phyloP scores from a whole-genome alignment of 78 protist species.

The Chrysochromulina tobinii region DNA sequence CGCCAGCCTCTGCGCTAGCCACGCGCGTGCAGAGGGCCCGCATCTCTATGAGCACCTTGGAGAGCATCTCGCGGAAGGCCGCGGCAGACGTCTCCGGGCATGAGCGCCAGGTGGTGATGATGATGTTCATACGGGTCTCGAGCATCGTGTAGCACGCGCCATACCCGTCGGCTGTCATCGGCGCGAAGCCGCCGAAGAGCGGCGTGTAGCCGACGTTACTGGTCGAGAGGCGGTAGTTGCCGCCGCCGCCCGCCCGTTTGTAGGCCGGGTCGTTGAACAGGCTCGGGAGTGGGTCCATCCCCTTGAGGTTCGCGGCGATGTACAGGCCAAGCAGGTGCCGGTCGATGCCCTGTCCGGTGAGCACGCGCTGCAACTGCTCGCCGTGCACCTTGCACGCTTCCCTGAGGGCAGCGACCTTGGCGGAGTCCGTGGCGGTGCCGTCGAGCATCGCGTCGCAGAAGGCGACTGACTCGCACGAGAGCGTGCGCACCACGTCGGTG shows the following conservation, averaged over 20 bases:
- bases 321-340: constrained; percentile 43
- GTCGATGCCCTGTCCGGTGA: constrained; percentile 6
- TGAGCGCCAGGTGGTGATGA: not conserved
- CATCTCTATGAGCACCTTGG: not conserved
- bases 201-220: constrained; percentile 4
- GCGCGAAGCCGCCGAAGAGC: constrained; percentile 26
- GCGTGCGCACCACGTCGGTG: constrained; percentile 57
- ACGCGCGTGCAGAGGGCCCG: not conserved
- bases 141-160: constrained; percentile 29
- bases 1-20: too few relatives aligned
- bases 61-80: not conserved
- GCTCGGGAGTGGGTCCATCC: not conserved
- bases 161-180: not conserved
- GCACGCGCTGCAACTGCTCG: not conserved
- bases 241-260: not conserved
- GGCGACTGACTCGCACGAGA: not conserved
- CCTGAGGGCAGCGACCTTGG: not conserved
- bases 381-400: not conserved
- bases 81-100: not conserved
- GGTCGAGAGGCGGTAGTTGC: constrained; percentile 9
- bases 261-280: constrained; percentile 17
- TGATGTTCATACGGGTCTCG: not conserved
- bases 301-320: not conserved
- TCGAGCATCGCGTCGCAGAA: constrained; percentile 18
- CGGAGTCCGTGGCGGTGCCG: not conserved